Evolutionary conservation across 768 basidiomycete genomes (phyloP), one percentile per base, ranked within the genome.

Genomic region (Nidularia sp.): DNA sequence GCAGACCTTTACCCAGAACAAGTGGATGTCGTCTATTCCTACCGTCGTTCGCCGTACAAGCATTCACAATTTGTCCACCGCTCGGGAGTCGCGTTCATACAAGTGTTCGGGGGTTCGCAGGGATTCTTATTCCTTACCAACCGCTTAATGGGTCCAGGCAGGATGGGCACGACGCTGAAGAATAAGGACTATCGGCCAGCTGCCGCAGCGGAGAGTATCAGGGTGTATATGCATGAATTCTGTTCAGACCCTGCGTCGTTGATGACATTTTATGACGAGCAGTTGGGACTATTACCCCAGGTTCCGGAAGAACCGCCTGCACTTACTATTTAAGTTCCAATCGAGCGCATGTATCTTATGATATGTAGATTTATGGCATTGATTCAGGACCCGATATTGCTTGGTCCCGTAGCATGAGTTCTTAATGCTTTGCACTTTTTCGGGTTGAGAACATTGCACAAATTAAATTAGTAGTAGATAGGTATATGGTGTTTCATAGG

Each of bases 21-120:
- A 41, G 78, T 97, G 53, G 88, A 93, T 57, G 90, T 93, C 15
- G 74, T 86, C 22, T 98, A 98, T 70, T 90, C 89, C 6, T 98
- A 98, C 64, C 86, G 95, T 10, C 85, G 88, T 36, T 71, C 81
- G 41, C 77, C 85, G 3, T 90, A 84, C 72, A 77, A 79, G 56
- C 81, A 93, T 68, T 90, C 93, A 15, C 96, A 98, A 64, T 98
- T 92, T 65, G 88, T 97, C 32, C 96, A 97, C 62, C 84, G 86
- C 47, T 83, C 88, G 4, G 97, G 97, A 1, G 82, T 89, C 22
- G 93, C 91, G 6, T 93, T 98, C 62, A 84, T 93, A 6, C 93
- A 97, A 64, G 86, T 96, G 53, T 62, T 94, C 4, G 90, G 88
- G 2, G 90, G 85, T 1, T 66, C 76, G 3, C 76, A 86, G 50